A percentile compares a stretch with the other conserved stretches of the same genome.
phyloP scores from a whole-genome alignment of 2,329 filamentous ascomycete genomes.

The Fusarium avenaceum region DNA sequence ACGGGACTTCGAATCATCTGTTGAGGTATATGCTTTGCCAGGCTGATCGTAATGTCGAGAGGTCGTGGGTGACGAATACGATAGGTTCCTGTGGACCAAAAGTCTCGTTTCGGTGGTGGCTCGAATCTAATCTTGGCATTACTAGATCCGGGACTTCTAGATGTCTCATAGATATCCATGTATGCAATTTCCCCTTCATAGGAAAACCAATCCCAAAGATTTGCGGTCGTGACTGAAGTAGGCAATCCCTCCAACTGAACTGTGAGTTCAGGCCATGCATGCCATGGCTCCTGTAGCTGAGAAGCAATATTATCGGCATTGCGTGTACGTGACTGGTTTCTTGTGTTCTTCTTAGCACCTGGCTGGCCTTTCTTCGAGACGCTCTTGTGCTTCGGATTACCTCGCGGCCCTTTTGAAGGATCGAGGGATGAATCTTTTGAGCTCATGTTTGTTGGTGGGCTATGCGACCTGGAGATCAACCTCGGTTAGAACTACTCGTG shows the following conservation, averaged over 20 bases:
- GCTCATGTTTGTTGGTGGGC: constrained; percentile 13
- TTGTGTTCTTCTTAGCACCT: not conserved
- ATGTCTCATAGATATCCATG: constrained; percentile 65
- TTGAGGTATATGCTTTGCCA: constrained; percentile 11
- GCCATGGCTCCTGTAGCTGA: constrained; percentile 49
- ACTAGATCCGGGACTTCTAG: constrained; percentile 34
- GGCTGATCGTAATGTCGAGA: constrained; percentile 36
- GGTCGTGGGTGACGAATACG: constrained; percentile 46
- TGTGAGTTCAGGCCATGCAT: constrained; percentile 52
- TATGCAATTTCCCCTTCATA: constrained; percentile 65
- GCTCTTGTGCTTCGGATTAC: not conserved
- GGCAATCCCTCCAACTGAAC: constrained; percentile 55
- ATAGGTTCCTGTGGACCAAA: constrained; percentile 62
- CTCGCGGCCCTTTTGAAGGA: not conserved
- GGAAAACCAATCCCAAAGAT: constrained; percentile 67
- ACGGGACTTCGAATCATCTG: constrained; percentile 41
- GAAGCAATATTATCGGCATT: not conserved
- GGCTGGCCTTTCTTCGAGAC: constrained; percentile 3
- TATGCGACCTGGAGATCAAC: not conserved
- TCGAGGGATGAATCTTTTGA: not conserved
- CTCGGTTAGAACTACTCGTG: not conserved
- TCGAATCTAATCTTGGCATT: constrained; percentile 67
- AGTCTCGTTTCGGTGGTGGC: constrained; percentile 65
- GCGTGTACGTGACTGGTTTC: not conserved
- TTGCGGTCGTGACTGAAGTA: constrained; percentile 53